Evolutionary conservation across 2,329 filamentous ascomycete species (phyloP), one percentile per base, ranked within the genome.

Genomic region (Gnomoniopsis sp.): DNA sequence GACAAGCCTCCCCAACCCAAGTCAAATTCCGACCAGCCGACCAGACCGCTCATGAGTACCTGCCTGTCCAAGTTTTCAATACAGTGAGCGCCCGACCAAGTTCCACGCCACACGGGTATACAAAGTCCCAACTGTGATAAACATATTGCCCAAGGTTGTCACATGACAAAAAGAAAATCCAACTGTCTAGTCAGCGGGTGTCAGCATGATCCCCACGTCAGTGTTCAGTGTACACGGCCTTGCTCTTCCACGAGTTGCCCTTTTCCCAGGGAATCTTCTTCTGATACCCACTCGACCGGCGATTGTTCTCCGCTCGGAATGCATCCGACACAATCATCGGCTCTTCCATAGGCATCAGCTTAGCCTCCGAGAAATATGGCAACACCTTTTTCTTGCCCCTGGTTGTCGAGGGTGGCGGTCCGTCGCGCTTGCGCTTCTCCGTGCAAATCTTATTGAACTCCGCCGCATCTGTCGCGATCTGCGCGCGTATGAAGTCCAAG

Each of bases 361-460:
- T 61, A 15, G 75, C 58, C 55, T 71, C 69, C 22, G 74, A 68
- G 51, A 69, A 68, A 57, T 77, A 77, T 7, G 75, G 74, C 19
- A 71, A 56, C 41, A 73, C 58, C 52, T 65, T 69, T 55, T 62
- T 69, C 23, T 38, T 54, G 1, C 22, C 12, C 17, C 41, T 49
- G 47, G 53, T 43, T 26, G 8, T 3, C 58, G 53, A 59, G 52
- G 23, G 64, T 63, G 21, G 64, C 56, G 30, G 65, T 65, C 38
- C 64, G 49, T 44, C 19, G 41, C 41, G 41, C 66, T 79, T 81
- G 59, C 74, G 80, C 56, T 79, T 71, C 1, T 87, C 82, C 62
- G 84, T 88, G 64, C 96, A 73, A 44, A 96, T 87, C 0, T 88
- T 81, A 14, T 80, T 80, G 2, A 98, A 77, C 69, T 97, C 93